phyloP scores from a whole-genome alignment of 306 rosid species.

The Cicer pinnatifidum region DNA sequence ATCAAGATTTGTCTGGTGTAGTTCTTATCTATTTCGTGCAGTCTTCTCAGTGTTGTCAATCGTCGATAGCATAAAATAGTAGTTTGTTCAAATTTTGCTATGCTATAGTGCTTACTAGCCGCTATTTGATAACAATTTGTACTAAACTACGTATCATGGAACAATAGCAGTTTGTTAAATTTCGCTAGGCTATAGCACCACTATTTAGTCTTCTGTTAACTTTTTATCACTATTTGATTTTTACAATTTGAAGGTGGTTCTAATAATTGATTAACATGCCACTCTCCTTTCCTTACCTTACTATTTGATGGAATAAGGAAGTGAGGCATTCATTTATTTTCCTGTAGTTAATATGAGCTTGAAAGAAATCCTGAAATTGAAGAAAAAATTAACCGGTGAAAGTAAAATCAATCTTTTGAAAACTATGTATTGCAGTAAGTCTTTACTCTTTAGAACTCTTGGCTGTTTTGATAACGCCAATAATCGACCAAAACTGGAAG shows the following conservation, averaged over 20 bases:
- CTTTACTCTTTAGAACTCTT: conserved; percentile 5
- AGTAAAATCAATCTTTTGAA: neutral
- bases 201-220: neutral
- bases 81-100: too few species aligned
- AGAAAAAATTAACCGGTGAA: conserved; percentile 21
- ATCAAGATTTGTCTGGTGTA: conserved; percentile 16
- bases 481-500: neutral
- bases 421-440: neutral
- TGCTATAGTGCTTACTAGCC: too few species aligned
- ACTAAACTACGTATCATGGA: too few species aligned
- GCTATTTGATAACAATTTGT: too few species aligned
- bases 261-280: neutral
- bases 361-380: neutral
- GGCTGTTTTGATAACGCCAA: conserved; percentile 3
- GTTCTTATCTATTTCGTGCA: conserved; percentile 21
- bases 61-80: too few species aligned
- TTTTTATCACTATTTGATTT: conserved; percentile 24
- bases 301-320: neutral
- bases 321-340: too few species aligned
- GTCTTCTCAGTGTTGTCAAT: too few species aligned
- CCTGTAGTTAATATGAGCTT: neutral
- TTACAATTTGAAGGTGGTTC: conserved; percentile 10
- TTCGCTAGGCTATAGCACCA: too few species aligned
- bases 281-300: neutral
- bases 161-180: too few species aligned